Conservation (phyloP, 2,329 filamentous ascomycete species). For the Aspergillus sp. region DNA sequence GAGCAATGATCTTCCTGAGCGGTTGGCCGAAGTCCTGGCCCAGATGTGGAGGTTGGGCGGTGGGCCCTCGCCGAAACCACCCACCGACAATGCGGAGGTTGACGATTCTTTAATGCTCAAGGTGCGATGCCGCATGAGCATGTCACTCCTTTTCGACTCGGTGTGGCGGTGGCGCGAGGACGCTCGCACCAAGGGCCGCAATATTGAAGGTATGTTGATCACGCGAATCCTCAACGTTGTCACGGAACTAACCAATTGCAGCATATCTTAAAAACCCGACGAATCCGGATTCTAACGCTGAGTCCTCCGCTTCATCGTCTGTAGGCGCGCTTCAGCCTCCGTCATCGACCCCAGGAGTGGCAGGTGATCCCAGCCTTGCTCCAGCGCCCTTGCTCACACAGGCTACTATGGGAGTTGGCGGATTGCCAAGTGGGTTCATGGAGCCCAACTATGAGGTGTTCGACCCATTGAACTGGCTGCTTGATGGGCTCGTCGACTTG, state of each 20-base stretch:
- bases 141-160: constrained; percentile 66
- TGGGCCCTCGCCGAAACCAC: constrained; percentile 26
- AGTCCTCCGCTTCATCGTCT: constrained; percentile 67
- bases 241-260: constrained; percentile 20
- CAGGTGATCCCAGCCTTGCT: constrained; percentile 46
- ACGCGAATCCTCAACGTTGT: not conserved
- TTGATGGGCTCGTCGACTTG: constrained; percentile 81
- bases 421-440: constrained; percentile 53
- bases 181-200: constrained; percentile 67
- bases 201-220: constrained; percentile 66
- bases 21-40: constrained; percentile 64
- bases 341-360: constrained; percentile 36
- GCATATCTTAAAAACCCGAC: constrained; percentile 81
- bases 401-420: constrained; percentile 27
- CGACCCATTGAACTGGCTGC: constrained; percentile 89
- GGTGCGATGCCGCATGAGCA: constrained; percentile 65
- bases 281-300: constrained; percentile 74
- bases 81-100: constrained; percentile 28
- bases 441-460: constrained; percentile 82
- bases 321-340: constrained; percentile 44
- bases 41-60: constrained; percentile 61
- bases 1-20: constrained; percentile 63
- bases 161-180: constrained; percentile 68
- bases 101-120: constrained; percentile 58
- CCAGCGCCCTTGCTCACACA: constrained; percentile 35